Evolutionary conservation across 768 basidiomycete species (phyloP), one percentile per base, ranked within the genome.

Genomic region (Xanthoconium stramineum): DNA sequence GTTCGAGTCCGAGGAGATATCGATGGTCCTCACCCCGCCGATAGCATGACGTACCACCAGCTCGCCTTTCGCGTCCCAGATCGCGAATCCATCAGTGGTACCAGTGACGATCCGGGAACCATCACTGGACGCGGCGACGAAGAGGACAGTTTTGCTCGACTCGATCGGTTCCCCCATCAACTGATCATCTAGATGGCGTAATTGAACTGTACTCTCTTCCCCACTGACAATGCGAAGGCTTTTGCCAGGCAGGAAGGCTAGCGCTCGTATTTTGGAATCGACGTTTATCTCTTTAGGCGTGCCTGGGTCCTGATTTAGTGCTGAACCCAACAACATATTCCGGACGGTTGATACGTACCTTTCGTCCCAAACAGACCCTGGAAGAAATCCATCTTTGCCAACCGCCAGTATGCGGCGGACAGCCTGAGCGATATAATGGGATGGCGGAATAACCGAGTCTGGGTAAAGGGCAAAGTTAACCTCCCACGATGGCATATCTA

Each of bases 1-100:
- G 43, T 60, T 63, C 11, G 61, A 63, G 32, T 63, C 62, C 5
- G 33, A 50, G 43, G 61, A 63, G 49, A 63, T 54, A 44, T 63
- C 62, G 47, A 63, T 8, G 28, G 61, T 17, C 48, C 61, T 48
- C 13, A 63, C 62, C 11, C 56, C 56, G 19, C 19, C 40, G 29
- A 58, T 47, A 40, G 38, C 2, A 28, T 47, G 56, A 46, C 33
- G 39, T 35, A 3, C 33, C 10, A 17, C 33, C 10, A 17, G 2
- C 14, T 15, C 20, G 2, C 5, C 33, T 6, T 6, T 13, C 42
- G 29, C 54, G 4, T 39, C 46, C 61, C 61, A 62, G 44, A 62
- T 62, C 19, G 61, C 35, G 14, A 59, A 30, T 14, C 61, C 56
- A n/a, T 62, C 40, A 0, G 32, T 43, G 4, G 56, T 3, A 10